Evolutionary conservation across 148 eudicot species (phyloP).

Genomic region (Diospyros lotus): DNA sequence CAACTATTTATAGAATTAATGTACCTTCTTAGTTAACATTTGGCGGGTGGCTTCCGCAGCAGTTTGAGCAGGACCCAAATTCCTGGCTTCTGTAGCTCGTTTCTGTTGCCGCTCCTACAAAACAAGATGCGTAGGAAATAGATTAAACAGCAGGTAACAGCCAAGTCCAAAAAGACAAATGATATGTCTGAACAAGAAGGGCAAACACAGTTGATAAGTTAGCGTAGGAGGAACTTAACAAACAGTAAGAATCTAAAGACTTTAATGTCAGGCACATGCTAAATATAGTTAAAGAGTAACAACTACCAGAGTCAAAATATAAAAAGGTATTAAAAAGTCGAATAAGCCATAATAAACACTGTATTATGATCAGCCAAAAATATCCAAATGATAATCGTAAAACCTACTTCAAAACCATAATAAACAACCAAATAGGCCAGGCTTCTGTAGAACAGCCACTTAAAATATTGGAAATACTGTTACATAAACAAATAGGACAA

Average conservation of each 20-base stretch:
- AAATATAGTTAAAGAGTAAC: not conserved
- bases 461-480: not conserved
- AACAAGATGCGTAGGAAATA: not conserved
- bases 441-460: not conserved
- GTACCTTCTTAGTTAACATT: slow-evolving; percentile 57
- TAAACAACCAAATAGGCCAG: not conserved
- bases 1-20: not conserved
- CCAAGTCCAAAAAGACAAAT: not conserved
- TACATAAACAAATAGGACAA: not conserved
- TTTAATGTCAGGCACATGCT: not conserved
- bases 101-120: slow-evolving; percentile 62
- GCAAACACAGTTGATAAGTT: not conserved
- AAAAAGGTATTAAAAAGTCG: too few species aligned
- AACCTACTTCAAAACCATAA: too few species aligned
- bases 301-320: not conserved
- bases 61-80: slow-evolving; percentile 41
- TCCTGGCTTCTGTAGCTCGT: slow-evolving; percentile 50
- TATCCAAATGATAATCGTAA: too few species aligned
- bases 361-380: too few species aligned
- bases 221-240: not conserved
- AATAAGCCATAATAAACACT: too few species aligned
- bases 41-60: slow-evolving; percentile 65
- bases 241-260: not conserved
- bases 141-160: not conserved
- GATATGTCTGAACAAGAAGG: not conserved